phyloP scores from a whole-genome alignment of 1,139 yeast genomes.

The Sugiyamaella xylanicola region DNA sequence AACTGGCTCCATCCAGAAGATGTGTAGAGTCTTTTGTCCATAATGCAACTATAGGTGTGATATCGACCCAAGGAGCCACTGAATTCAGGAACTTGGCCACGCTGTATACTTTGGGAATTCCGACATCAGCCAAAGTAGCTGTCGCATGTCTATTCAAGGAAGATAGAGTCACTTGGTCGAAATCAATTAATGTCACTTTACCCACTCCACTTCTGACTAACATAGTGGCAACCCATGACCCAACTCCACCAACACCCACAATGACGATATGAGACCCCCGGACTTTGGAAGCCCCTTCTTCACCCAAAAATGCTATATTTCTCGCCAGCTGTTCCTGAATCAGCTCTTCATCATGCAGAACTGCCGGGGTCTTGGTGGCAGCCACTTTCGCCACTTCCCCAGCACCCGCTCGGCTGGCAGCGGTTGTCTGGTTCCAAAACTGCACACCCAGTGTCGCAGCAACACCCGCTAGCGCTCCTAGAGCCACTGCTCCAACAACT shows the following conservation, averaged over 20 bases:
- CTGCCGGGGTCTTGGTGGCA: background rate
- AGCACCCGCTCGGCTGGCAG: background rate
- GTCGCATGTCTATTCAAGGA: conserved; percentile 93
- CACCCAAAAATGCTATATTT: conserved; percentile 87
- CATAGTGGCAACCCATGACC: conserved; percentile 95
- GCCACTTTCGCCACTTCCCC: too few relatives aligned
- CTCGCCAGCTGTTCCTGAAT: conserved; percentile 90
- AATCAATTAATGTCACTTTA: conserved; percentile 77
- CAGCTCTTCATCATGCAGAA: conserved; percentile 64
- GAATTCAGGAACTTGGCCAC: conserved; percentile 61
- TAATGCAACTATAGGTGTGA: conserved; percentile 74
- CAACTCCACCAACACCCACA: conserved; percentile 99
- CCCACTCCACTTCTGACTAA: conserved; percentile 88
- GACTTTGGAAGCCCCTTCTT: conserved; percentile 76
- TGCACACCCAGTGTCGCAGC: conserved; percentile 28
- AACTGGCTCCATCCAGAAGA: conserved; percentile 54
- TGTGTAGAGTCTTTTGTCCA: conserved; percentile 69
- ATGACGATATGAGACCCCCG: conserved; percentile 76
- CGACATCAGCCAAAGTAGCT: conserved; percentile 86
- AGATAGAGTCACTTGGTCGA: conserved; percentile 91
- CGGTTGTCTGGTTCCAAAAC: conserved; percentile 7
- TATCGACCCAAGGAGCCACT: conserved; percentile 89
- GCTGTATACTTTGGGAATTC: conserved; percentile 83
- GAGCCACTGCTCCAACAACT: conserved; percentile 24
- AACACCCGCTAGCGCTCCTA: conserved; percentile 25